Evolutionary conservation across 768 basidiomycete species (phyloP).

Genomic region (Mycena indigotica): DNA sequence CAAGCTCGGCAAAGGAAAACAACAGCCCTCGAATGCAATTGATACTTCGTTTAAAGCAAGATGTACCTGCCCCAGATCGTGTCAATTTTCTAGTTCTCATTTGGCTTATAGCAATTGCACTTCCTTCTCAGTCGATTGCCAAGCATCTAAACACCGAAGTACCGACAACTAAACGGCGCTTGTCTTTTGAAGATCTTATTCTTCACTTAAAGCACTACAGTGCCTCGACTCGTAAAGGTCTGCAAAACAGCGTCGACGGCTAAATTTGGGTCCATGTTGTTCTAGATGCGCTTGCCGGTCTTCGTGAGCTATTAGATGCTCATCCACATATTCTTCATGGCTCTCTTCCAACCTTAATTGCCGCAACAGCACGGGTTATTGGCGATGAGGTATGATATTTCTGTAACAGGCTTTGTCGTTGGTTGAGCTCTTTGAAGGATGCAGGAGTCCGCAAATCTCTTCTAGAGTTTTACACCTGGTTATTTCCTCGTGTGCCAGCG

Average conservation of each 20-base stretch:
- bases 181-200: conserved; percentile 76
- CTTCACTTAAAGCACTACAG: conserved; percentile 84
- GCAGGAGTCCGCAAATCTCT: conserved; percentile 74
- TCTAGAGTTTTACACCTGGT: conserved; percentile 70
- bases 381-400: conserved; percentile 70
- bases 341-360: conserved; percentile 57
- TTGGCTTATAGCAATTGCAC: conserved; percentile 71
- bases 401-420: too few species aligned
- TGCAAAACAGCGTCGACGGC: neutral
- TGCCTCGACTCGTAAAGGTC: conserved; percentile 73
- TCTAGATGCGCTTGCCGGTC: conserved; percentile 71
- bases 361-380: conserved; percentile 68
- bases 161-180: conserved; percentile 76
- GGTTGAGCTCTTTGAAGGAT: conserved; percentile 57
- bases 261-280: neutral
- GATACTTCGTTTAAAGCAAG: conserved; percentile 96
- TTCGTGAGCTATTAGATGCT: conserved; percentile 69
- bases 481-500: conserved; percentile 61
- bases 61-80: conserved; percentile 61
- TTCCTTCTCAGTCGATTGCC: conserved; percentile 82
- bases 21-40: conserved; percentile 77
- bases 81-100: conserved; percentile 7
- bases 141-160: conserved; percentile 52
- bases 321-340: conserved; percentile 58
- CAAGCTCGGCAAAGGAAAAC: conserved; percentile 95